Conservation (phyloP, 352 stramenopile genomes). For the Pythium coloratum region DNA sequence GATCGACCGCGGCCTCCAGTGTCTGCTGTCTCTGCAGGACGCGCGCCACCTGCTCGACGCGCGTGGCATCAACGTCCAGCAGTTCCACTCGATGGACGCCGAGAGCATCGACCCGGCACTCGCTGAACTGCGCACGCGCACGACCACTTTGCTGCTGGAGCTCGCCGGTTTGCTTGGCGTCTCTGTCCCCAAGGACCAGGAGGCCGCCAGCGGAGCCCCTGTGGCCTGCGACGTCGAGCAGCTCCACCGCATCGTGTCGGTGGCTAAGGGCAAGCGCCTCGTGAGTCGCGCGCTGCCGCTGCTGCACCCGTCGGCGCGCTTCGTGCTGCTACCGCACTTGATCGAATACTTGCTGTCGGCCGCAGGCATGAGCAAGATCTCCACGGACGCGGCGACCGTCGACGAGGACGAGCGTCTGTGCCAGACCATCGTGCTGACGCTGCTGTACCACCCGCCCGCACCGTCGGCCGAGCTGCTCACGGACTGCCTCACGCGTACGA, state of each 20-base stretch:
- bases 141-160: conserved; percentile 69
- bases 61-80: conserved; percentile 80
- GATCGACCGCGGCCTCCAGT: conserved; percentile 74
- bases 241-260: conserved; percentile 55
- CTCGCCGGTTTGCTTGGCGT: conserved; percentile 67
- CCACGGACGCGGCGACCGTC: conserved; percentile 22
- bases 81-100: conserved; percentile 81
- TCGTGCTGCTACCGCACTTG: conserved; percentile 68
- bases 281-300: conserved; percentile 75
- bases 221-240: conserved; percentile 57
- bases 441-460: conserved; percentile 79
- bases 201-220: conserved; percentile 8
- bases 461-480: conserved; percentile 64
- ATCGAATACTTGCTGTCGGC: conserved; percentile 64
- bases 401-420: conserved; percentile 67
- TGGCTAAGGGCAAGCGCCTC: conserved; percentile 71
- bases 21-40: conserved; percentile 78
- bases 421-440: conserved; percentile 78
- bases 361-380: conserved; percentile 33
- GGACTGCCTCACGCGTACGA: conserved; percentile 57
- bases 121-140: conserved; percentile 61
- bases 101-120: conserved; percentile 73
- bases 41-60: conserved; percentile 81
- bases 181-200: conserved; percentile 22
- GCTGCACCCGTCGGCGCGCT: conserved; percentile 77